Conservation (phyloP, 163 green algal species). For the Scenedesmus sp. region DNA sequence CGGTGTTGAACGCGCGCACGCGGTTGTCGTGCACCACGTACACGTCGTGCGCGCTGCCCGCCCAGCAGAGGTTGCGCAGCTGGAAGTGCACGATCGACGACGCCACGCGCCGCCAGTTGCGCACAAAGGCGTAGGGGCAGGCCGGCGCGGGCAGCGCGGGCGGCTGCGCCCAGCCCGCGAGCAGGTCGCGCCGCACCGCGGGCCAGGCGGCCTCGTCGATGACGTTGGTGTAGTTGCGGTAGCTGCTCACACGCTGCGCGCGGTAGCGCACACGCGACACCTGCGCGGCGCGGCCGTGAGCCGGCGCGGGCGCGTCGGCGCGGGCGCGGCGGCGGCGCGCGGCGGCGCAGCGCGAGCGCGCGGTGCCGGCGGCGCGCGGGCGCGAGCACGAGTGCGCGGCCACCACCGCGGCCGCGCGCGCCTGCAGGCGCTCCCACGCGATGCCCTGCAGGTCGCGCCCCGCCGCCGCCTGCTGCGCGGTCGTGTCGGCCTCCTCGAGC, state of each 20-base stretch:
- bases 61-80: constrained; percentile 92
- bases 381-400: no score
- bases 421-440: constrained; percentile 82
- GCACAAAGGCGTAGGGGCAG: constrained; percentile 57
- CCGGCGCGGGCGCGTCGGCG: neutral
- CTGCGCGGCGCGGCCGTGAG: neutral
- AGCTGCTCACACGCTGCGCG: constrained; percentile 71
- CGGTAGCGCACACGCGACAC: constrained; percentile 55
- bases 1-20: constrained; percentile 33
- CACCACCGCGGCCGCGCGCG: constrained; percentile 46
- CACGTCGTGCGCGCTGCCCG: constrained; percentile 79
- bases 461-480: constrained; percentile 11
- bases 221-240: constrained; percentile 93
- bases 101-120: constrained; percentile 60
- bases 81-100: constrained; percentile 83
- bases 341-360: no score
- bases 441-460: constrained; percentile 77
- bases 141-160: no score
- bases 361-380: no score
- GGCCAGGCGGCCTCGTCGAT: constrained; percentile 46
- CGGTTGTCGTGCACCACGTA: constrained; percentile 81
- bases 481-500: constrained; percentile 18
- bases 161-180: constrained; percentile 5
- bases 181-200: constrained; percentile 16
- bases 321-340: neutral